Conservation (phyloP, 306 rosid species). For the Cucumis melo region DNA sequence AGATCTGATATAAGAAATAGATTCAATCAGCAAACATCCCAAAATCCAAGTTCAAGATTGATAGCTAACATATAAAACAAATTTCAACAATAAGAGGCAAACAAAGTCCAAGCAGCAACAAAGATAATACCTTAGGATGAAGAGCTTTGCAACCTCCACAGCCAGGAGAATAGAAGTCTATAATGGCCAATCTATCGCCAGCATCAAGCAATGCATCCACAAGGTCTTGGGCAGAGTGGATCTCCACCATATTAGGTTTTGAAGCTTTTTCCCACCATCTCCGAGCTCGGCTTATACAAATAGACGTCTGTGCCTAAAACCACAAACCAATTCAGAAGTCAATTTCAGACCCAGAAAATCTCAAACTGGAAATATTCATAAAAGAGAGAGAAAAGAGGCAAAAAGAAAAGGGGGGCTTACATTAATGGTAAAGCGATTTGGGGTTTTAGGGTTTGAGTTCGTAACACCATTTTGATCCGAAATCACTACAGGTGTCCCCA, state of each 20-base stretch:
- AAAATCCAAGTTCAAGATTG: background rate
- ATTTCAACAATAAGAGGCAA: background rate
- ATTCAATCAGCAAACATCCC: conserved; percentile 6
- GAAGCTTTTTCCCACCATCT: conserved; percentile 75
- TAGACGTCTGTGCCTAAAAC: conserved; percentile 47
- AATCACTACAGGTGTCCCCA: conserved; percentile 21
- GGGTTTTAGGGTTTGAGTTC: conserved; percentile 17
- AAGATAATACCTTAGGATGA: conserved; percentile 57
- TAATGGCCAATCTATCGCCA: conserved; percentile 65
- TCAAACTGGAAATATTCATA: background rate
- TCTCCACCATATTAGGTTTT: conserved; percentile 59
- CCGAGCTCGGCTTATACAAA: conserved; percentile 35
- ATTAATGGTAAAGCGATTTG: conserved; percentile 16
- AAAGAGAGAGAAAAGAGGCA: background rate
- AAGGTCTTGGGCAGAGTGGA: conserved; percentile 56
- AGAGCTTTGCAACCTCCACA: conserved; percentile 93
- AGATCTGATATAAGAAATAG: conserved; percentile 33
- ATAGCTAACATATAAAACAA: background rate
- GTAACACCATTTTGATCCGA: conserved; percentile 19
- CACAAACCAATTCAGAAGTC: background rate
- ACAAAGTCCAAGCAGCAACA: background rate
- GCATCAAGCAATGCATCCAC: conserved; percentile 44
- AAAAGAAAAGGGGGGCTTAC: conserved; percentile 20
- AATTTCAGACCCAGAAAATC: background rate
- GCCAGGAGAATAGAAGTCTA: conserved; percentile 74